Base-by-base conservation (phyloP, 805 yeast species). In the Cyberlindnera amylophila region DNA sequence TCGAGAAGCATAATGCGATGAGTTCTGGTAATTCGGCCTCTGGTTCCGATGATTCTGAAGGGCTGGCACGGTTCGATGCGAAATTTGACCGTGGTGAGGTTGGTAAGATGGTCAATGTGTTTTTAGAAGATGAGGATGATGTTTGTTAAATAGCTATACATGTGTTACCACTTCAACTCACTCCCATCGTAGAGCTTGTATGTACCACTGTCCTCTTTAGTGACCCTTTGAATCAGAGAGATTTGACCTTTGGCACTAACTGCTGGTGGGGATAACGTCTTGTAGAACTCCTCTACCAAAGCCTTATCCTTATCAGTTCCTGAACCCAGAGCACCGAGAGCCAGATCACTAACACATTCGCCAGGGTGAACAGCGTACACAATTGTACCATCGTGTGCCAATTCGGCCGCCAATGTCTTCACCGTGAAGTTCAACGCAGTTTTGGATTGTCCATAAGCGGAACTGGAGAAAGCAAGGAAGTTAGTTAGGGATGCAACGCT, bases 71-170 rank as follows among this genome's bases (percentile, higher is more conserved):
- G 24, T 67, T 66, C 32, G 69, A 66, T 38, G 64, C 65, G 15
- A 59, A 65, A 47, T 67, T 67, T 41, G 71, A 67, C 40, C 64
- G 72, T 44, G 64, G 67, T 4, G 50, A 53, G 17, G 69, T 67
- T n/a, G 72, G 72, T 4, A 65, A 62, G 47, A 67, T 65, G 38
- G 63, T 67, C 10, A 42, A 47, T 23, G 50, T 52, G 13, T 39
- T 34, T 30, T 10, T 32, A 10, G 42, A 39, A 8, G 54, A 51
- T 29, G 59, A 53, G 15, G 44, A 39, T 4, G 35, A 38, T 1
- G 36, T 29, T 9, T 34, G 34, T 30, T 13, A 15, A 15, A 18
- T 27, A 27, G 6, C n/a, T 27, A 27, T 8, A 23, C 27, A 11
- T 23, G 10, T 23, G n/a, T 41, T 29, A 33, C 38, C 39, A 38